phyloP scores from a whole-genome alignment of 2,329 filamentous ascomycete species.

The Phyllosticta paracitricarpa region DNA sequence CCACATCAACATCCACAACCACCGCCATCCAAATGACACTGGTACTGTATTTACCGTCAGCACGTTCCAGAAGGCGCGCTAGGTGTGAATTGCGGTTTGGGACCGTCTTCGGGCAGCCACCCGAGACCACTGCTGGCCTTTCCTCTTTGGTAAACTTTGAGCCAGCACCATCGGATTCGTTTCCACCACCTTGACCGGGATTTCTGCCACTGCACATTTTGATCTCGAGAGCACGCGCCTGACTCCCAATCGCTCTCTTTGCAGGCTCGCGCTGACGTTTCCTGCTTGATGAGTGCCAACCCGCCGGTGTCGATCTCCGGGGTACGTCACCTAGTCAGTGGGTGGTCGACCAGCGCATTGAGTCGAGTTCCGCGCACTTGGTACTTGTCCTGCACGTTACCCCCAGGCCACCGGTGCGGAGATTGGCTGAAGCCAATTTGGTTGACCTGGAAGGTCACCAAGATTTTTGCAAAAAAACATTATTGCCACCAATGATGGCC shows the following conservation, averaged over 20 bases:
- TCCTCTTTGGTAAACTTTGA: not conserved
- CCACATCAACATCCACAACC: not conserved
- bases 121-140: not conserved
- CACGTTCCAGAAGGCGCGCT: not conserved
- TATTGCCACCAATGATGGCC: not conserved
- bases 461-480: not conserved
- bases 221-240: not conserved
- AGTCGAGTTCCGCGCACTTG: not conserved
- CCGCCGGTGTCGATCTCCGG: not conserved
- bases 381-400: not conserved
- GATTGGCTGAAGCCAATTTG: not conserved
- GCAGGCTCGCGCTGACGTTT: not conserved
- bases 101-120: not conserved
- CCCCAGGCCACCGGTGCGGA: not conserved
- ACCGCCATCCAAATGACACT: not conserved
- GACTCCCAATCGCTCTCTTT: not conserved
- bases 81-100: not conserved
- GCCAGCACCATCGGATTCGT: not conserved
- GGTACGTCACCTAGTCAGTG: not conserved
- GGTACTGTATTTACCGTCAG: not conserved
- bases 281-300: not conserved
- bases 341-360: not conserved
- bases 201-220: not conserved
- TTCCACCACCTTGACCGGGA: not conserved
- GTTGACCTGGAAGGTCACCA: not conserved